These are phyloP conservation scores for Aspergillus conjunctus DNA, from an alignment of 495 filamentous ascomycete species.

Conservation along the genomic window DNA sequence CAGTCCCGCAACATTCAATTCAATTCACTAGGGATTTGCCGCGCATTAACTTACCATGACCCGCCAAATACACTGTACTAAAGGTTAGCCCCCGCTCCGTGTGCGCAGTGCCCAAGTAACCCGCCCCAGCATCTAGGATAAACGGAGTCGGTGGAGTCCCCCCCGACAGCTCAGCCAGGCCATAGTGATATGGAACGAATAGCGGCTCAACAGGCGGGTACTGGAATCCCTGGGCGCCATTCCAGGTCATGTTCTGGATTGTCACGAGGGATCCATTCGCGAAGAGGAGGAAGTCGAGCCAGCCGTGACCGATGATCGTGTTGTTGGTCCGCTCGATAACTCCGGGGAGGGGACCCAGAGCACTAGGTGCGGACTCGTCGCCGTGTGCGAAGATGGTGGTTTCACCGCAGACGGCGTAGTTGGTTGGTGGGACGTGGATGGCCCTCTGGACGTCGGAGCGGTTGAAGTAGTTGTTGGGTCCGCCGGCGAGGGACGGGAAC, in stretches of 20 bases:
- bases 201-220: constrained; percentile 57
- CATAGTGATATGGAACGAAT: constrained; percentile 64
- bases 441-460: constrained; percentile 71
- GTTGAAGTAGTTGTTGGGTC: constrained; percentile 74
- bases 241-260: constrained; percentile 88
- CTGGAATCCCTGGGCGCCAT: constrained; percentile 69
- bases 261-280: constrained; percentile 68
- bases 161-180: constrained; percentile 35
- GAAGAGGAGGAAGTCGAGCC: constrained; percentile 59
- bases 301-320: constrained; percentile 69
- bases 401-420: constrained; percentile 62
- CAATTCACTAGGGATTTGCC: not conserved
- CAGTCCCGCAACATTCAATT: not conserved
- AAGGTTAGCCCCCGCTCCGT: constrained; percentile 73
- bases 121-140: constrained; percentile 46
- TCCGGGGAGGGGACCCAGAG: constrained; percentile 57
- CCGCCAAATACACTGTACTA: constrained; percentile 56
- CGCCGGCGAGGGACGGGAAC: constrained; percentile 63
- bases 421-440: constrained; percentile 66
- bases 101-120: constrained; percentile 61
- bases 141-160: constrained; percentile 19
- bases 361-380: constrained; percentile 51
- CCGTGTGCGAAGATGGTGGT: constrained; percentile 57
- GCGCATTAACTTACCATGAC: constrained; percentile 60
- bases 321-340: constrained; percentile 74